Evolutionary conservation across 176 grass and related monocot species (phyloP), one percentile per base, ranked within the genome.

Genomic region (Oryza punctata): DNA sequence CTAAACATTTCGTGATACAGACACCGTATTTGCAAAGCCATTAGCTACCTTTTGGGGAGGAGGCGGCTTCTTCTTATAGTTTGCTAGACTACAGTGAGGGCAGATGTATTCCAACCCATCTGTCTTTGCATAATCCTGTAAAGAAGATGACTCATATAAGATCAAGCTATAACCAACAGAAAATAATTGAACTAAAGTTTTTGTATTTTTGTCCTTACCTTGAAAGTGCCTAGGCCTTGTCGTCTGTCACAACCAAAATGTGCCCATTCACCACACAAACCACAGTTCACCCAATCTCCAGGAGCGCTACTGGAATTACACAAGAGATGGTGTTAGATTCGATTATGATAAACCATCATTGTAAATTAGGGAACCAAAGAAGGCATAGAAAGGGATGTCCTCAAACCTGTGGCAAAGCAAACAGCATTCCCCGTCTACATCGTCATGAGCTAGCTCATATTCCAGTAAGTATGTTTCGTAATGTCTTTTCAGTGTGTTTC

Each of bases 51-150:
- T 98, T 18, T 82, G 85, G 11, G 82, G 78, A 12, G 82, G 82
- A 57, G 43, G 82, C 66, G 41, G 82, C 67, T 91, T 98, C 81
- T 91, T 97, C 91, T 98, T 98, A 61, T 87, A 88, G 82, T 93
- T 95, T 10, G 95, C 88, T 86, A 98, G 65, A 81, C 96, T 93
- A 91, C 96, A 98, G 5, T 95, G 89, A 7, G 96, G 96, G 75
- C 96, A 98, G 82, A 98, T 98, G 89, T 98, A 98, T 71, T 98
- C 96, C 89, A 98, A 79, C 6, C 96, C 96, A 4, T 98, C 96
- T 21, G 96, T 98, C 86, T 98, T 98, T 3, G 96, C 96, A 6
- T 98, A 98, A 79, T 98, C 96, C 96, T 98, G 88, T 29, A 89
- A 85, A 79, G 10, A 85, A 79, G 10, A 38, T 40, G 19, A 15